Base-by-base conservation (phyloP, 352 stramenopile genomes). In the Phytopythium montanum region DNA sequence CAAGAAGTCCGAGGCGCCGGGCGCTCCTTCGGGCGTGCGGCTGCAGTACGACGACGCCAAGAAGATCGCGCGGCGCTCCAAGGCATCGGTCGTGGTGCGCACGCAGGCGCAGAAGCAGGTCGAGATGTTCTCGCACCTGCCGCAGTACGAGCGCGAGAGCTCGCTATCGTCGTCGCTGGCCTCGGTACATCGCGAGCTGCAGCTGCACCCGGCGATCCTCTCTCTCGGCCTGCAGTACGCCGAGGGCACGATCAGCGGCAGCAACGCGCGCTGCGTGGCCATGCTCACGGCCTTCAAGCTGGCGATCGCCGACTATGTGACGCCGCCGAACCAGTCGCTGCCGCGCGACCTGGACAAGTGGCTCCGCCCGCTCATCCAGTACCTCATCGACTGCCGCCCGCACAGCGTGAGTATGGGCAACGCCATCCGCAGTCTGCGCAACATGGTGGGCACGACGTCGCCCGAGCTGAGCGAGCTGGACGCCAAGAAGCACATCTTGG, bases 371-470 rank as follows among this genome's bases (percentile, higher is more conserved):
- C 72, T 94, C 16, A 98, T 98, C 71, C 87, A 98, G 68, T 98
- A 97, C 68, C 87, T 98, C 56, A 98, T 95, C 49, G 76, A 98
- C 65, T 98, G 94, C 71, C 84, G 95, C 31, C 91, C 92, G 29
- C 94, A 98, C 65, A 92, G 79, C 19, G 94, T 98, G 21, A 95
- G 86, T 61, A 99, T 98, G 96, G 92, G 94, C 25, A 98, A 98
- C 66, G 93, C 96, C 7, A 98, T 98, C 72, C 81, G 81, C 31
- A 77, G 79, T 23, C 59, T 98, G n/a, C 95, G 97, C 64, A 79
- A 86, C 19, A 83, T 94, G 12, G 94, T 98, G 48, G 84, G 83
- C 13, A 96, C 81, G 25, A 76, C 97, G 6, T 76, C 90, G 39
- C 80, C 91, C 7, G 87, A 97, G 19, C 70, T 97, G 58, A 87